These are phyloP conservation scores for Nitzschia putrida DNA, from an alignment of 108 stramenopile species.

Conservation along the genomic window DNA sequence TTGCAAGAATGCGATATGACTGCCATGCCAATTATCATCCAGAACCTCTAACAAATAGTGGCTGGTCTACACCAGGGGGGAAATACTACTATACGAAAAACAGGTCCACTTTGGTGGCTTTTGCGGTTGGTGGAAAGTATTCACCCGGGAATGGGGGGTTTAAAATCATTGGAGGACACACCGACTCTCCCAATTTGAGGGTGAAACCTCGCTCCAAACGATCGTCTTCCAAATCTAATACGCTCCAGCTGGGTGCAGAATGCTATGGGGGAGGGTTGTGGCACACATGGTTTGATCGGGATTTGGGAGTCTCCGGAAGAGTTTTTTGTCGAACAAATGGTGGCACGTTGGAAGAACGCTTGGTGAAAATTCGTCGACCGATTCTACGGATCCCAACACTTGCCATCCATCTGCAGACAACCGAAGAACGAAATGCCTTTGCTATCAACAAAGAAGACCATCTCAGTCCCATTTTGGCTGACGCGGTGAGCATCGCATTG, in stretches of 20 bases:
- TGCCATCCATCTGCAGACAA: slow-evolving; percentile 90
- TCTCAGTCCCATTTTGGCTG: slow-evolving; percentile 85
- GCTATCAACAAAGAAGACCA: slow-evolving; percentile 90
- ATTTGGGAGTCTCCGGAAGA: slow-evolving; percentile 69
- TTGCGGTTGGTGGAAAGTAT: slow-evolving; percentile 81
- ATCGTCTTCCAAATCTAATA: slow-evolving; percentile 50
- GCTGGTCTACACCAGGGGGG: slow-evolving; percentile 48
- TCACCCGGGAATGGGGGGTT: slow-evolving; percentile 61
- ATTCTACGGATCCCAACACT: slow-evolving; percentile 88
- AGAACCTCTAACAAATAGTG: too few species aligned
- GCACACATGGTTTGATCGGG: slow-evolving; percentile 86
- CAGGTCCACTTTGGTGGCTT: slow-evolving; percentile 90
- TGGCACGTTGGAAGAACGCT: slow-evolving; percentile 42
- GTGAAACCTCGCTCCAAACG: slow-evolving; percentile 89
- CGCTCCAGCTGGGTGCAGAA: slow-evolving; percentile 81
- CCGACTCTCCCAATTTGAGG: slow-evolving; percentile 90
- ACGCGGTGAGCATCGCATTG: slow-evolving; percentile 73
- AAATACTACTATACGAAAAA: slow-evolving; percentile 95
- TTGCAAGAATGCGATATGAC: not conserved
- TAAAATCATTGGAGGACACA: slow-evolving; percentile 93
- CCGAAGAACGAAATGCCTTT: slow-evolving; percentile 76
- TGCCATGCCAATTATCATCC: slow-evolving; percentile 1
- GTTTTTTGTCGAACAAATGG: slow-evolving; percentile 50
- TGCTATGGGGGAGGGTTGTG: slow-evolving; percentile 92
- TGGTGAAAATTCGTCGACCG: slow-evolving; percentile 74